These are phyloP conservation scores for Dryadomyces sulphureus DNA, from an alignment of 2,329 filamentous ascomycete species.

Conservation along the genomic window DNA sequence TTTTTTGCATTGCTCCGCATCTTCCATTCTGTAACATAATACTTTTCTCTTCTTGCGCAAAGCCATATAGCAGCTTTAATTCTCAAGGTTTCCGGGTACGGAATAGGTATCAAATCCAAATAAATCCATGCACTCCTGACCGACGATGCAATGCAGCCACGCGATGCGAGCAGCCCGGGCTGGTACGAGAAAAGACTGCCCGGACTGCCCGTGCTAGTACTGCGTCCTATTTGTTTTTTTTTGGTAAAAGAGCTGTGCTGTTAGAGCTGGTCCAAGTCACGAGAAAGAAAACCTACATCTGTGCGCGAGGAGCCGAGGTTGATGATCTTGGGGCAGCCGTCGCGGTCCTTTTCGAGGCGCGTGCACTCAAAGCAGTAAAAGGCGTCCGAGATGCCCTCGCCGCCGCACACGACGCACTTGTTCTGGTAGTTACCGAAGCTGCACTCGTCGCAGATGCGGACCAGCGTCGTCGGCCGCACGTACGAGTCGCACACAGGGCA, in stretches of 20 bases:
- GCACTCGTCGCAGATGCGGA: slow-evolving; percentile 98
- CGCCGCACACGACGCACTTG: slow-evolving; percentile 97
- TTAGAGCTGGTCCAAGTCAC: no score
- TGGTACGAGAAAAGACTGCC: no score
- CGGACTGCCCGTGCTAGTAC: slow-evolving; percentile 35
- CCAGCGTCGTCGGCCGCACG: slow-evolving; percentile 91
- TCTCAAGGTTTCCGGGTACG: neutral
- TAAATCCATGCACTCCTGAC: neutral
- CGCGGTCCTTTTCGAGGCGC: slow-evolving; percentile 86
- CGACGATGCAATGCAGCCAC: neutral
- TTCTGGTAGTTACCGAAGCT: slow-evolving; percentile 99
- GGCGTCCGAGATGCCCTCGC: slow-evolving; percentile 87
- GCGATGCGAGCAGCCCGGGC: neutral
- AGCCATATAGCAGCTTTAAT: no score
- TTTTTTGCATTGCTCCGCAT: neutral
- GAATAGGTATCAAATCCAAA: slow-evolving; percentile 6
- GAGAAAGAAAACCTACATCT: slow-evolving; percentile 47
- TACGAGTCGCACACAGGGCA: slow-evolving; percentile 98
- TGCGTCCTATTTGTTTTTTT: slow-evolving; percentile 50
- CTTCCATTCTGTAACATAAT: neutral
- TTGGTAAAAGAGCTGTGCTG: slow-evolving; percentile 43
- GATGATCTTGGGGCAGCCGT: slow-evolving; percentile 98
- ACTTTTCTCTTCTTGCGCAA: neutral
- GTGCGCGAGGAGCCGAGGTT: slow-evolving; percentile 92
- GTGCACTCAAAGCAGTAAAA: slow-evolving; percentile 99